Percentiles rank a stretch among this genome's conserved stretches.
phyloP scores from a whole-genome alignment of 164 flowering plant genomes.

The Dillenia turbinata region DNA sequence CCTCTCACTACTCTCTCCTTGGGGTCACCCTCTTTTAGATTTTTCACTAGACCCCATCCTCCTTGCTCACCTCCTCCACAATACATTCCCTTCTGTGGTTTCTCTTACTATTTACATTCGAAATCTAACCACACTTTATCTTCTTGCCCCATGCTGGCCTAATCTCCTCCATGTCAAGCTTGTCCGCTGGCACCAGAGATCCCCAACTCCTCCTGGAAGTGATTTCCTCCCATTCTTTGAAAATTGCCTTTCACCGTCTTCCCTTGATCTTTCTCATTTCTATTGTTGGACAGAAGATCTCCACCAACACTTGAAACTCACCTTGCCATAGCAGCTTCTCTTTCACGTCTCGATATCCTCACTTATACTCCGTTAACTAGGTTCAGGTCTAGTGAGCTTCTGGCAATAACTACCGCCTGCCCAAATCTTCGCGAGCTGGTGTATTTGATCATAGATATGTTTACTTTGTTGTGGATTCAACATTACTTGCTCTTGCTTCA shows the following conservation, averaged over 20 bases:
- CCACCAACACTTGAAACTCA: slow-evolving; percentile 46
- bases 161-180: slow-evolving; percentile 47
- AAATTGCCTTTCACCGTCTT: slow-evolving; percentile 22
- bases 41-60: slow-evolving; percentile 31
- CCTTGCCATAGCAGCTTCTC: slow-evolving; percentile 26
- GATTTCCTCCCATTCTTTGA: slow-evolving; percentile 51
- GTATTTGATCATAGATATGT: slow-evolving; percentile 72
- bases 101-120: slow-evolving; percentile 68
- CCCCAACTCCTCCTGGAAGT: slow-evolving; percentile 33
- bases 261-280: slow-evolving; percentile 66
- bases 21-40: slow-evolving; percentile 56
- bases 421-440: slow-evolving; percentile 50
- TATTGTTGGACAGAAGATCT: slow-evolving; percentile 91
- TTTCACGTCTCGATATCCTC: slow-evolving; percentile 44
- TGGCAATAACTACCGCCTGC: slow-evolving; percentile 46
- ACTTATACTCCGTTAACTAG: slow-evolving; percentile 61
- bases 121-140: slow-evolving; percentile 34
- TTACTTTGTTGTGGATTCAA: slow-evolving; percentile 72
- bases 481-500: slow-evolving; percentile 39
- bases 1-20: slow-evolving; percentile 62
- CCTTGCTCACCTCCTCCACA: slow-evolving; percentile 49
- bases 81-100: slow-evolving; percentile 50
- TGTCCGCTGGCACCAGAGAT: slow-evolving; percentile 86
- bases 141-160: slow-evolving; percentile 52
- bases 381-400: slow-evolving; percentile 57